These are phyloP conservation scores for Leucoagaricus sp. DNA, from an alignment of 1,284 basidiomycete genomes.

Conservation along the genomic window DNA sequence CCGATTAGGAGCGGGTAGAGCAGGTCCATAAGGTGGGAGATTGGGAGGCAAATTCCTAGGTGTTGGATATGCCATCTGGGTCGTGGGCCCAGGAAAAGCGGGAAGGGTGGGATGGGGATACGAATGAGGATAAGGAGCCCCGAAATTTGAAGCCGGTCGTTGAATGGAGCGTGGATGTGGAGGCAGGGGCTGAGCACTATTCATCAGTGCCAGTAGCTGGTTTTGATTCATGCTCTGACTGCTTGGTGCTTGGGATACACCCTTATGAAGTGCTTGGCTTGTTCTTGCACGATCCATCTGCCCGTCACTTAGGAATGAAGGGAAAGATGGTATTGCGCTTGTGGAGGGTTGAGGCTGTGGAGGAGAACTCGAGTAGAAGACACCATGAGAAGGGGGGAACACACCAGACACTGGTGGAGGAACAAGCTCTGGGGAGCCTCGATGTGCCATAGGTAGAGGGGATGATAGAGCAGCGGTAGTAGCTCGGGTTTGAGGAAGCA, in stretches of 20 bases:
- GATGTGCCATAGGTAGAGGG: conserved; percentile 15
- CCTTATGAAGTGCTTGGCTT: conserved; percentile 53
- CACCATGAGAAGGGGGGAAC: background rate
- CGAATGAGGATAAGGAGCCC: conserved; percentile 17
- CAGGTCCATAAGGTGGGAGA: background rate
- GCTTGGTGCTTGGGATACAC: conserved; percentile 33
- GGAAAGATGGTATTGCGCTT: background rate
- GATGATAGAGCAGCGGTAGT: conserved; percentile 22
- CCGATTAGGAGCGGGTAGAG: background rate
- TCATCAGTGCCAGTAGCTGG: conserved; percentile 49
- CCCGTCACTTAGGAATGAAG: too few relatives aligned
- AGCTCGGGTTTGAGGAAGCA: conserved; percentile 41
- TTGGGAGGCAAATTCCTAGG: background rate
- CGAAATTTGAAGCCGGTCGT: conserved; percentile 9
- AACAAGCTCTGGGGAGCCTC: conserved; percentile 20
- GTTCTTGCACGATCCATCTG: conserved; percentile 50
- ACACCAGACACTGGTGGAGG: conserved; percentile 11
- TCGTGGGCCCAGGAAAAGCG: conserved; percentile 7
- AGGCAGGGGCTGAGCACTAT: conserved; percentile 23
- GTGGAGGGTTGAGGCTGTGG: background rate
- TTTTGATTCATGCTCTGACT: conserved; percentile 54
- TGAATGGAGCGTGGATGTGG: conserved; percentile 12
- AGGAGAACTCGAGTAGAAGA: conserved; percentile 6
- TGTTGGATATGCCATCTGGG: background rate
- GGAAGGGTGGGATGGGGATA: conserved; percentile 14